phyloP scores from a whole-genome alignment of 805 yeast genomes.

The Barnettozyma populi region DNA sequence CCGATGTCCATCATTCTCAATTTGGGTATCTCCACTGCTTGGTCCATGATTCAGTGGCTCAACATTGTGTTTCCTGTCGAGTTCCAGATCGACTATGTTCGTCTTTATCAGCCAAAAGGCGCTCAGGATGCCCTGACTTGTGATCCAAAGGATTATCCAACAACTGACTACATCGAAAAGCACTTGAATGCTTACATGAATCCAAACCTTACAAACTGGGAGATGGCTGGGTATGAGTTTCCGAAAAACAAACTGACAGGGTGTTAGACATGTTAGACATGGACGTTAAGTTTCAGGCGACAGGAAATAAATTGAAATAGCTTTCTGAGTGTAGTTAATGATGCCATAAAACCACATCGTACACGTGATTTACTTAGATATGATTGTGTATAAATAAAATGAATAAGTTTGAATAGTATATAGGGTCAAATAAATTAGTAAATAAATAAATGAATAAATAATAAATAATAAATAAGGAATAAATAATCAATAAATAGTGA shows the following conservation, averaged over 20 bases:
- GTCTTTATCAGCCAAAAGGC: conserved; percentile 83
- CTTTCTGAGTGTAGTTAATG: no score
- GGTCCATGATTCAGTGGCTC: conserved; percentile 95
- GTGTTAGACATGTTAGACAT: conserved; percentile 2
- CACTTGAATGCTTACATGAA: conserved; percentile 69
- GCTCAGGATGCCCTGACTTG: conserved; percentile 55
- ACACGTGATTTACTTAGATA: neutral
- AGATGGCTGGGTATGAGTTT: conserved; percentile 59
- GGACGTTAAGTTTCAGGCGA: no score
- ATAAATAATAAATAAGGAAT: conserved; percentile 7
- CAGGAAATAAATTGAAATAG: no score
- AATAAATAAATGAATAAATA: conserved; percentile 5
- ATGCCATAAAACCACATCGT: no score
- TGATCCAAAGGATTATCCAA: conserved; percentile 84
- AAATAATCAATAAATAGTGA: conserved; percentile 1
- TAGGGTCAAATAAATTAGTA: conserved; percentile 3
- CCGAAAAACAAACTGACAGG: conserved; percentile 62
- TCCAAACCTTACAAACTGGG: conserved; percentile 71
- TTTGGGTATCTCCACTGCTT: conserved; percentile 82
- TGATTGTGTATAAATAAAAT: neutral
- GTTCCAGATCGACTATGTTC: conserved; percentile 76
- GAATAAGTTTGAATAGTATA: neutral
- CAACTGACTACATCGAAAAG: conserved; percentile 68
- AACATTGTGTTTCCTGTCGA: conserved; percentile 70
- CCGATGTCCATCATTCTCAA: conserved; percentile 90